Conservation (phyloP, 495 filamentous ascomycete species). For the Penicillium macrosclerotiorum region DNA sequence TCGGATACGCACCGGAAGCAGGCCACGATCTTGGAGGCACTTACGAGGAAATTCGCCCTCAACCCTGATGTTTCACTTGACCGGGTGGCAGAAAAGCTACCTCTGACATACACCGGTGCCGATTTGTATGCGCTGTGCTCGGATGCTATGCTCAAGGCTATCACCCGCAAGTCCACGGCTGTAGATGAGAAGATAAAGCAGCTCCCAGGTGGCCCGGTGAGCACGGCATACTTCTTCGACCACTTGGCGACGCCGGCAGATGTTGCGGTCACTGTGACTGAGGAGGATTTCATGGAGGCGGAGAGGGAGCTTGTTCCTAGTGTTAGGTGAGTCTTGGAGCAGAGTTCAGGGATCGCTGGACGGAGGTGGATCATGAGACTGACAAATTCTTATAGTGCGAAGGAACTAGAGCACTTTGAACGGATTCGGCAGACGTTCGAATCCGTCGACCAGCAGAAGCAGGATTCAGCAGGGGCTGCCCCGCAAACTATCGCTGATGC, state of each 20-base stretch:
- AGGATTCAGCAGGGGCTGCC: slow-evolving; percentile 26
- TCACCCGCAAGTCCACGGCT: slow-evolving; percentile 80
- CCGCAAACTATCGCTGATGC: slow-evolving; percentile 39
- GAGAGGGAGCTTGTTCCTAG: slow-evolving; percentile 83
- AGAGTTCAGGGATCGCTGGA: neutral
- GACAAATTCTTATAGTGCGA: slow-evolving; percentile 59
- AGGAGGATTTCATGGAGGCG: slow-evolving; percentile 81
- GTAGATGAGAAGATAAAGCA: slow-evolving; percentile 81
- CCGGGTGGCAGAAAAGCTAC: slow-evolving; percentile 71
- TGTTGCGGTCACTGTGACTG: slow-evolving; percentile 78
- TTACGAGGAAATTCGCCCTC: slow-evolving; percentile 92
- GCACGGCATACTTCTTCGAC: slow-evolving; percentile 92
- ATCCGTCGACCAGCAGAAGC: slow-evolving; percentile 43
- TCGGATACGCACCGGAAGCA: slow-evolving; percentile 97
- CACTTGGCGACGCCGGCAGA: slow-evolving; percentile 82
- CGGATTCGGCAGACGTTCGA: slow-evolving; percentile 81
- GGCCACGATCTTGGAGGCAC: slow-evolving; percentile 85
- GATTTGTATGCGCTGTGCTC: slow-evolving; percentile 96
- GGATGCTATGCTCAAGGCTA: slow-evolving; percentile 97
- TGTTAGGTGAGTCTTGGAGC: slow-evolving; percentile 61
- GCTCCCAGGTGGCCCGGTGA: slow-evolving; percentile 56
- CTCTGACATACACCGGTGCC: slow-evolving; percentile 95
- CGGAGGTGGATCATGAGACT: slow-evolving; percentile 14
- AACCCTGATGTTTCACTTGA: slow-evolving; percentile 70
- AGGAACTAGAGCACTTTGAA: slow-evolving; percentile 91